These are phyloP conservation scores for Globisporangium okanoganense DNA, from an alignment of 352 stramenopile species.

Conservation along the genomic window DNA sequence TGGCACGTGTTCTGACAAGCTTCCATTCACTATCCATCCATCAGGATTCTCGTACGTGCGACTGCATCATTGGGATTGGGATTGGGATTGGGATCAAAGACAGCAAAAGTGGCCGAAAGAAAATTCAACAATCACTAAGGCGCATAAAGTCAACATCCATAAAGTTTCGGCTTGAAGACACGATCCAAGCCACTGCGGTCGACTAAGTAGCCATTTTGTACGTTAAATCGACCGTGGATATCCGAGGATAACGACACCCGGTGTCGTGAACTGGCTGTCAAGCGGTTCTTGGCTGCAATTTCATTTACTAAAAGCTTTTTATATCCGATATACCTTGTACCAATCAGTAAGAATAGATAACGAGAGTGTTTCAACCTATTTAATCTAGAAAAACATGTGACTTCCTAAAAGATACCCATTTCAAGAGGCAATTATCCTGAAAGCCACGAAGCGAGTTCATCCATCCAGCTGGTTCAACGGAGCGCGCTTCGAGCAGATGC, in stretches of 20 bases:
- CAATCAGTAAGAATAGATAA: no score
- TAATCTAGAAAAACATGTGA: no score
- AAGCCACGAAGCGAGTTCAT: background rate
- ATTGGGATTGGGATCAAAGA: background rate
- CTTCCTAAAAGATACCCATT: background rate
- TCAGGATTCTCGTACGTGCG: background rate
- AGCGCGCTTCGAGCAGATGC: slow-evolving; percentile 6
- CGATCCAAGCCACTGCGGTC: background rate
- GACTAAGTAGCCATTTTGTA: background rate
- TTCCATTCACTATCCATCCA: background rate
- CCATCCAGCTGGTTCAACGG: slow-evolving; percentile 14
- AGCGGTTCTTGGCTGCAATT: background rate
- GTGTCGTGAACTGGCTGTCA: slow-evolving; percentile 8
- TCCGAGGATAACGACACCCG: background rate
- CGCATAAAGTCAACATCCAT: background rate
- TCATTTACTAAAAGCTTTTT: background rate
- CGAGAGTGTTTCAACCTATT: background rate
- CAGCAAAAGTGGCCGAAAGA: background rate
- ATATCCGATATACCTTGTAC: background rate
- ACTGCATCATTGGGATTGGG: background rate
- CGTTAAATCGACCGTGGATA: slow-evolving; percentile 3
- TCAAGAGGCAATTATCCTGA: background rate
- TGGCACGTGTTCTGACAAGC: background rate
- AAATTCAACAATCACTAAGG: slow-evolving; percentile 9
- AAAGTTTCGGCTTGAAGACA: background rate